Evolutionary conservation across 2,329 filamentous ascomycete species (phyloP).

Genomic region (Chrysosporium queenslandicum): DNA sequence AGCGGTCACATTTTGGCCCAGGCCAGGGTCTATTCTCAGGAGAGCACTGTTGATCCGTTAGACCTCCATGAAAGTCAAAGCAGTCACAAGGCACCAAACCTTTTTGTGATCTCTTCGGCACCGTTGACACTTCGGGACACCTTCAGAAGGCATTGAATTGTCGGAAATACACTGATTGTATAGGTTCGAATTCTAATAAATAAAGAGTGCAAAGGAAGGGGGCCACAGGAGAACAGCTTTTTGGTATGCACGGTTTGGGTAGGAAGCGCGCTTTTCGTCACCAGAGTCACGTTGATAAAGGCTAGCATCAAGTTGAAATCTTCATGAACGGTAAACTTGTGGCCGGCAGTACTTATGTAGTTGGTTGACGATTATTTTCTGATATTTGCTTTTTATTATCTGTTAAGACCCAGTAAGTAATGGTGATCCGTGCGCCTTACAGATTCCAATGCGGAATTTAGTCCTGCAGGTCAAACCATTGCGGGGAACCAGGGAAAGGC

Average conservation of each 20-base stretch:
- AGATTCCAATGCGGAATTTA: conserved; percentile 11
- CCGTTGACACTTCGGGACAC: conserved; percentile 19
- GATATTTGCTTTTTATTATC: conserved; percentile 14
- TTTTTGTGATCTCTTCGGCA: conserved; percentile 20
- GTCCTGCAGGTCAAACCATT: conserved; percentile 10
- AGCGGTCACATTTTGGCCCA: conserved; percentile 19
- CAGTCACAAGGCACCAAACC: conserved; percentile 9
- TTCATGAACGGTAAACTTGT: conserved; percentile 1
- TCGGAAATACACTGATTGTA: background rate
- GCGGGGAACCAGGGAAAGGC: conserved; percentile 13
- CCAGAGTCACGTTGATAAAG: background rate
- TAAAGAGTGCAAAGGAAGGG: background rate
- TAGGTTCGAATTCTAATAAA: background rate
- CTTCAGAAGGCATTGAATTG: conserved; percentile 19
- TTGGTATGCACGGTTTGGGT: background rate
- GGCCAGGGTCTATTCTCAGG: conserved; percentile 19
- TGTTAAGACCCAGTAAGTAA: conserved; percentile 11
- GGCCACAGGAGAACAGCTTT: background rate
- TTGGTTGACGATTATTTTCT: conserved; percentile 6
- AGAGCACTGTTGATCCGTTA: conserved; percentile 17
- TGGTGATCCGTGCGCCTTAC: conserved; percentile 17
- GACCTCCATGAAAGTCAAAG: background rate
- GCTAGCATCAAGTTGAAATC: background rate
- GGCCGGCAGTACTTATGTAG: conserved; percentile 3
- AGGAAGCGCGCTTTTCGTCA: background rate